Base-by-base conservation (phyloP, 2,329 filamentous ascomycete genomes). In the Xylariaceae sp. region DNA sequence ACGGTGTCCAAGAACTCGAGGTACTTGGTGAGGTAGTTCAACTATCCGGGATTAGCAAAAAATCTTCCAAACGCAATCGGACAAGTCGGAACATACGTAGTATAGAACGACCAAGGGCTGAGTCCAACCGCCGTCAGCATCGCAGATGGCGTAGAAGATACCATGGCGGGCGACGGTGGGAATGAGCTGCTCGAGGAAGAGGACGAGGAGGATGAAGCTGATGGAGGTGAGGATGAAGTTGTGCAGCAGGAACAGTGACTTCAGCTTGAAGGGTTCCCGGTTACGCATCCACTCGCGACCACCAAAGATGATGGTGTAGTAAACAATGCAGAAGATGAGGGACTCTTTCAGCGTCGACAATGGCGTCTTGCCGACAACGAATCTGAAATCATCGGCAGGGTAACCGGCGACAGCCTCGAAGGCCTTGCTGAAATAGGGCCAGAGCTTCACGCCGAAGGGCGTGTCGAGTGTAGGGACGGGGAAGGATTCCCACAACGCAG, bases 1-100 rank as follows among this genome's bases (percentile, higher is more conserved):
- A 93, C 87, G 61, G 93, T 97, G 77, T 97, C 93, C 69, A 97
- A 80, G 67, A 97, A 83, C 78, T 97, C 93, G 67, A 97, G 84
- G 77, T 96, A 97, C 78, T 97, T 97, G 78, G 92, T 97, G 57
- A 97, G 85, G 81, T 97, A 97, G 82, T 95, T 97, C 74, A 97
- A 83, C 92, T 97, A 72, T 15, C 48, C 49, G 34, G 47, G 55
- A 69, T 81, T 70, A 83, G 78, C 70, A 67, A 53, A 53, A 56
- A n/a, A 11, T n/a, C 9, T 35, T 15, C 10, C 23, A 10, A 18
- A 58, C 61, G 4, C 35, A 35, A 50, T 47, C 18, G 8, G 44
- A 23, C 17, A 9, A 4, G 18, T 13, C 37, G 4, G 37, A 51
- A 23, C 92, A 73, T 80, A 97, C 93, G 76, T 97, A 99, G 85